Evolutionary conservation across 371 early-diverging fungal species (phyloP).

Genomic region (Amoeboradix gromovi): DNA sequence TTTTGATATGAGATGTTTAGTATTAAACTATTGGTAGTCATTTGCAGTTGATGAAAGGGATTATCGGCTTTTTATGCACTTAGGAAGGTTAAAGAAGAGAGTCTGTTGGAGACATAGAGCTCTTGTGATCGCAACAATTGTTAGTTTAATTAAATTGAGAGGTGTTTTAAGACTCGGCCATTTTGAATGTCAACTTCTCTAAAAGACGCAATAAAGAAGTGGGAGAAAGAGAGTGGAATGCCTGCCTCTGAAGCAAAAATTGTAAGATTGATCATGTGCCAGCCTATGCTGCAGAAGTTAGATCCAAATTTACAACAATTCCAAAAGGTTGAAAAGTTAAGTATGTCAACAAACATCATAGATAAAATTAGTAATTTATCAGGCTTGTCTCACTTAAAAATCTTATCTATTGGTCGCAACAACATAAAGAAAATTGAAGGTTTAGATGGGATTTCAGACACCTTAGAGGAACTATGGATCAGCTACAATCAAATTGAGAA

Average conservation of each 20-base stretch:
- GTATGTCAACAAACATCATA: slow-evolving; percentile 17
- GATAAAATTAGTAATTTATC: slow-evolving; percentile 21
- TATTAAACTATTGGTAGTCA: no score
- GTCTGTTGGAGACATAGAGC: no score
- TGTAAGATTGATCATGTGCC: slow-evolving; percentile 13
- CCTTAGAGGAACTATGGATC: slow-evolving; percentile 23
- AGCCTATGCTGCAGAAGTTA: slow-evolving; percentile 20
- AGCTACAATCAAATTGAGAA: slow-evolving; percentile 20
- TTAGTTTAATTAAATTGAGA: no score
- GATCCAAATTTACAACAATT: slow-evolving; percentile 16
- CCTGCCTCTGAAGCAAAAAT: slow-evolving; percentile 13
- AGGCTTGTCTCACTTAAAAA: slow-evolving; percentile 14
- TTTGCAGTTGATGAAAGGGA: no score
- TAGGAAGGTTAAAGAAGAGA: no score
- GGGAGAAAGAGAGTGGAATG: slow-evolving; percentile 16
- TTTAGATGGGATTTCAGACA: slow-evolving; percentile 20
- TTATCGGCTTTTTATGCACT: no score
- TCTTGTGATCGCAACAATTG: no score
- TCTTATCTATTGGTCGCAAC: slow-evolving; percentile 22
- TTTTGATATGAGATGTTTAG: no score
- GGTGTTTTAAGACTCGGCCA: no score
- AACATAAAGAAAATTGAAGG: slow-evolving; percentile 22
- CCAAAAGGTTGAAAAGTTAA: slow-evolving; percentile 13
- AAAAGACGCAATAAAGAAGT: neutral
- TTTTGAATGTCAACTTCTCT: no score